Evolutionary conservation across 345 rosid genomes (phyloP).

Genomic region (Rhodamnia argentea): DNA sequence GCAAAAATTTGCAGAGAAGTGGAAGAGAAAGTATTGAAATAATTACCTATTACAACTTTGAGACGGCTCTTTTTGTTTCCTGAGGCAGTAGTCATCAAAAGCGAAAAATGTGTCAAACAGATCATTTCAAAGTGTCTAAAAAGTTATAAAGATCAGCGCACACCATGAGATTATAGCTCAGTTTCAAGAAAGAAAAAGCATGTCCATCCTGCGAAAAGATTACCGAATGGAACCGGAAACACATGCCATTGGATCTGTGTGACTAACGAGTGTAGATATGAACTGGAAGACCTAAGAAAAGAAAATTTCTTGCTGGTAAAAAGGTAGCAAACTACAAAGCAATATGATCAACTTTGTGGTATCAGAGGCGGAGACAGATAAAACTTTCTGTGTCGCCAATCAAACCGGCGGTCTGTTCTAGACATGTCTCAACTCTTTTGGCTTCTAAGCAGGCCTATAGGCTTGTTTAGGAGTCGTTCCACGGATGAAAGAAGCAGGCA

Average conservation of each 20-base stretch:
- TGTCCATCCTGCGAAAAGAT: neutral
- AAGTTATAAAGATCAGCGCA: neutral
- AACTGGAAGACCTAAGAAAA: neutral
- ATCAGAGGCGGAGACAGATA: neutral
- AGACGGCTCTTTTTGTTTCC: neutral
- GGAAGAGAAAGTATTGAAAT: neutral
- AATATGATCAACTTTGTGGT: neutral
- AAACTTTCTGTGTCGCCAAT: neutral
- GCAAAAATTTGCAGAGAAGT: neutral
- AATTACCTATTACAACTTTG: neutral
- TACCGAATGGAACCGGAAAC: too few relatives aligned
- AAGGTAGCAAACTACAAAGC: neutral
- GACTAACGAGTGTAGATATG: neutral
- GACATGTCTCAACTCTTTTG: neutral
- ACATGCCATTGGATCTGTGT: too few relatives aligned
- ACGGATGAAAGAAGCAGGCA: neutral
- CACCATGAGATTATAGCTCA: neutral
- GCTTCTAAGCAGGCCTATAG: neutral
- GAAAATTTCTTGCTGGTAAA: neutral
- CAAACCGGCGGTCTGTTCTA: neutral
- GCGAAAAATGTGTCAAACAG: neutral
- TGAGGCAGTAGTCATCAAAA: neutral
- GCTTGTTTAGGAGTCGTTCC: neutral
- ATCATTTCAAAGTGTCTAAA: neutral
- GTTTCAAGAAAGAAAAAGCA: too few relatives aligned